These are phyloP conservation scores for Agrocybe chaxingu DNA, from an alignment of 768 basidiomycete genomes.

Conservation along the genomic window DNA sequence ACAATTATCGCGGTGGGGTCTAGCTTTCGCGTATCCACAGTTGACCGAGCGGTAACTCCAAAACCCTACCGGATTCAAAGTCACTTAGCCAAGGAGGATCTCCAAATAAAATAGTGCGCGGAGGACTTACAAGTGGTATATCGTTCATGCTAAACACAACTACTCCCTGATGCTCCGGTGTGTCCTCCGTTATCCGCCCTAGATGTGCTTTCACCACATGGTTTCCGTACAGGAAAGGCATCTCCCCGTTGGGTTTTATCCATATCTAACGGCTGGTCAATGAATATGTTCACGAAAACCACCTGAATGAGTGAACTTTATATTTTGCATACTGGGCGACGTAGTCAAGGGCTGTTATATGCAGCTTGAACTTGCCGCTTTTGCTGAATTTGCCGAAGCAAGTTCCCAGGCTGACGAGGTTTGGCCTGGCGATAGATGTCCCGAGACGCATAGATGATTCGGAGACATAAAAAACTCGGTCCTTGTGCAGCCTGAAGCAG, in stretches of 20 bases:
- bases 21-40: slow-evolving; percentile 92
- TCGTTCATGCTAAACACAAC: slow-evolving; percentile 97
- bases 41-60: slow-evolving; percentile 94
- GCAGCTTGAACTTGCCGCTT: slow-evolving; percentile 95
- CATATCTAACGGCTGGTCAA: slow-evolving; percentile 61
- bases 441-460: slow-evolving; percentile 91
- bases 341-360: slow-evolving; percentile 90
- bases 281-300: no score
- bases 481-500: slow-evolving; percentile 93
- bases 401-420: slow-evolving; percentile 89
- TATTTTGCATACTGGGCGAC: slow-evolving; percentile 96
- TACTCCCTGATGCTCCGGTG: slow-evolving; percentile 98
- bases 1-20: slow-evolving; percentile 97
- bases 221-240: slow-evolving; percentile 99
- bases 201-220: slow-evolving; percentile 98
- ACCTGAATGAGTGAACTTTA: slow-evolving; percentile 57
- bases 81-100: not conserved
- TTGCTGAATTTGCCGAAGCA: slow-evolving; percentile 99
- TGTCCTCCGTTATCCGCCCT: slow-evolving; percentile 98
- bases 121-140: slow-evolving; percentile 71
- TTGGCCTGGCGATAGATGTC: slow-evolving; percentile 89
- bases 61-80: slow-evolving; percentile 66
- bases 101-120: not conserved
- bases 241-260: slow-evolving; percentile 99
- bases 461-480: slow-evolving; percentile 95